Conservation (phyloP, 1,284 basidiomycete species). For the Macrocybe sp. region DNA sequence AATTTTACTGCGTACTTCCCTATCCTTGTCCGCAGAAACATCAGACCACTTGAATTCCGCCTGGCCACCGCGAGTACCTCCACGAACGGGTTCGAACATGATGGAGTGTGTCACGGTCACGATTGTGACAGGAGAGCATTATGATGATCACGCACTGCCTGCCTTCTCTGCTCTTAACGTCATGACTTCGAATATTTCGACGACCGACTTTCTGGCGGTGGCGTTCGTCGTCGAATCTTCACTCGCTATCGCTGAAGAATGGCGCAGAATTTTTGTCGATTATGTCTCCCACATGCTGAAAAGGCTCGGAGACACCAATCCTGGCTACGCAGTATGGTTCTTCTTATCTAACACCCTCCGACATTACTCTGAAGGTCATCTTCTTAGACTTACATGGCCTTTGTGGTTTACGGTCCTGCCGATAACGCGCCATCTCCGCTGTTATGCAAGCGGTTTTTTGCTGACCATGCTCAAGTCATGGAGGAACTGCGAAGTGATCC, state of each 20-base stretch:
- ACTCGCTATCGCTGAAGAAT: conserved; percentile 46
- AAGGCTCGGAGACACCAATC: conserved; percentile 43
- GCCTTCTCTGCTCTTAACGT: no score
- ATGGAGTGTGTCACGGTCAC: conserved; percentile 1
- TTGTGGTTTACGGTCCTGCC: conserved; percentile 57
- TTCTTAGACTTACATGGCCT: conserved; percentile 44
- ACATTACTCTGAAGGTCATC: not conserved
- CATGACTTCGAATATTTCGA: not conserved
- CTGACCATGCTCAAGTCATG: conserved; percentile 30
- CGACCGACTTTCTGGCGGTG: conserved; percentile 38
- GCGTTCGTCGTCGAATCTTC: conserved; percentile 65
- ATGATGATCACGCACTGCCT: no score
- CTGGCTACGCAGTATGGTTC: conserved; percentile 25
- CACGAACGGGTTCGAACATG: conserved; percentile 80
- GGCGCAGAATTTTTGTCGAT: conserved; percentile 40
- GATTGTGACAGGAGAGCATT: not conserved
- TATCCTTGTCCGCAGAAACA: conserved; percentile 86
- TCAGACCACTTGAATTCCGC: conserved; percentile 92
- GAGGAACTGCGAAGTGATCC: conserved; percentile 46
- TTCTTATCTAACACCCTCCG: conserved; percentile 2
- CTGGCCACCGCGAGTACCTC: conserved; percentile 84
- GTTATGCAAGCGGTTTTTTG: conserved; percentile 52
- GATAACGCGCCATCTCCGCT: conserved; percentile 51
- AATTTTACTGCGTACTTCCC: conserved; percentile 56
- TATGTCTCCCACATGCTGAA: conserved; percentile 51